Evolutionary conservation across 768 basidiomycete genomes (phyloP).

Genomic region (Mycena galopus): DNA sequence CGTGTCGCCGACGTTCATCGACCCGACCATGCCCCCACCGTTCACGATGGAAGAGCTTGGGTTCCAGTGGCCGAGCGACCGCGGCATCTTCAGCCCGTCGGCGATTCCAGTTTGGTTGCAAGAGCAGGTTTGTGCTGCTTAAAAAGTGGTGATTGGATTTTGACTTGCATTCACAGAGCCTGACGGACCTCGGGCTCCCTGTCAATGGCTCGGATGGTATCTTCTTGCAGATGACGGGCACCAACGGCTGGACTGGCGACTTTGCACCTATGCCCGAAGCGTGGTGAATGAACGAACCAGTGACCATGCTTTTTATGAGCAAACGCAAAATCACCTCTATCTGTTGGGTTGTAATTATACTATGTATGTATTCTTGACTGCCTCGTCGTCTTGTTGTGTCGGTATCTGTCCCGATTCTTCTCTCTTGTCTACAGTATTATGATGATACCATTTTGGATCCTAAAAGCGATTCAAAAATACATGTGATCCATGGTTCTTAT

Average conservation of each 20-base stretch:
- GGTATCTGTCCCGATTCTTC: not conserved
- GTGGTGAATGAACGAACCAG: conserved; percentile 65
- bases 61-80: conserved; percentile 76
- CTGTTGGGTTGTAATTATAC: conserved; percentile 14
- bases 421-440: conserved; percentile 8
- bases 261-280: conserved; percentile 86
- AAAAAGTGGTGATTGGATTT: not conserved
- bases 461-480: conserved; percentile 27
- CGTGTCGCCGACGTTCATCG: conserved; percentile 69
- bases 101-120: conserved; percentile 93
- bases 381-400: conserved; percentile 3
- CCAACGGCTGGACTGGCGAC: conserved; percentile 83
- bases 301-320: not conserved
- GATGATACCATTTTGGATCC: conserved; percentile 20
- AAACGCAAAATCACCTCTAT: not conserved
- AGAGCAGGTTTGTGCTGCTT: conserved; percentile 75
- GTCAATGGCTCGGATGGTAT: conserved; percentile 92
- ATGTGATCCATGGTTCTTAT: conserved; percentile 37
- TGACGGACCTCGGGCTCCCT: conserved; percentile 92
- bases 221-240: conserved; percentile 80
- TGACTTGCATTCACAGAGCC: conserved; percentile 63
- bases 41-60: conserved; percentile 91
- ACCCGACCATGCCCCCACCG: conserved; percentile 67
- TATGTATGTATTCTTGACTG: conserved; percentile 10
- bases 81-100: conserved; percentile 79